Evolutionary conservation across 345 rosid genomes (phyloP).

Genomic region (Syzygium aromaticum): DNA sequence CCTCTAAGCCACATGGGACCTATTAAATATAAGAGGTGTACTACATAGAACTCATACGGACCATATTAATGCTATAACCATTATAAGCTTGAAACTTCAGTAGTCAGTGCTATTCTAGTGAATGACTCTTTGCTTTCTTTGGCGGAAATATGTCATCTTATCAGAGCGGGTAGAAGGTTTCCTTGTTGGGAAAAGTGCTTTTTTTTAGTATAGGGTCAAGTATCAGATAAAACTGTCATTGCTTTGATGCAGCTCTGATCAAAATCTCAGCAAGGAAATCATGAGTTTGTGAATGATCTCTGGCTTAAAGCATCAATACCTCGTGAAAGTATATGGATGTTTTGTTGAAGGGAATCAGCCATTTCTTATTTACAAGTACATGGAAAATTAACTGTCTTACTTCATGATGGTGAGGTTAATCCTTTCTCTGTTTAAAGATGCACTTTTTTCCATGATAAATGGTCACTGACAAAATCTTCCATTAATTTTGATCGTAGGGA

Average conservation of each 20-base stretch:
- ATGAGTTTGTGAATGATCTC: constrained; percentile 66
- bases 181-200: background rate
- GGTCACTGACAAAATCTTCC: background rate
- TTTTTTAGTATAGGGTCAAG: constrained; percentile 33
- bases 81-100: background rate
- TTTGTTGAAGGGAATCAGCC: constrained; percentile 69
- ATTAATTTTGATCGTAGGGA: constrained; percentile 16
- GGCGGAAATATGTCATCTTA: background rate
- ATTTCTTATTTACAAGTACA: constrained; percentile 55
- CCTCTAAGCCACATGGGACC: background rate
- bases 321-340: constrained; percentile 59
- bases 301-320: constrained; percentile 69
- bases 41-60: background rate
- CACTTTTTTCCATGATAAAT: too few species aligned
- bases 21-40: background rate
- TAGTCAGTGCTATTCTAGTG: background rate
- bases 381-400: constrained; percentile 64
- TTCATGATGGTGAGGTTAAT: constrained; percentile 36
- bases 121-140: background rate
- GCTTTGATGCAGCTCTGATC: constrained; percentile 70
- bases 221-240: constrained; percentile 53
- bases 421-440: background rate
- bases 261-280: constrained; percentile 67
- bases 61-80: background rate
- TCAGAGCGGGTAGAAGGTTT: background rate